These are phyloP conservation scores for Kondoa malvinella DNA, from an alignment of 768 basidiomycete genomes.

Conservation along the genomic window DNA sequence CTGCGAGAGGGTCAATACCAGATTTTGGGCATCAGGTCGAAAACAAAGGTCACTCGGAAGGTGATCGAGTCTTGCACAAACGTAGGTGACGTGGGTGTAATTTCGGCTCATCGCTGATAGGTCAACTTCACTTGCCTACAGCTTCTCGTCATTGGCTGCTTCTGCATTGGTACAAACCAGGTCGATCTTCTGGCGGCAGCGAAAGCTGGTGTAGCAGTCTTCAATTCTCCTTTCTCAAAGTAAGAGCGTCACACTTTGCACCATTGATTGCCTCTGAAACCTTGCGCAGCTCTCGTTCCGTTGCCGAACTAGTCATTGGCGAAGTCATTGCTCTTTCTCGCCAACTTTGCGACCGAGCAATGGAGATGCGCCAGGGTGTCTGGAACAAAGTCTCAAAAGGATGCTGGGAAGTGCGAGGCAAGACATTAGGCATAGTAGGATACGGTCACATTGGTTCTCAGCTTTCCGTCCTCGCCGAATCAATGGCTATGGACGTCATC, in stretches of 20 bases:
- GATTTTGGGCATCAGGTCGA: constrained; percentile 89
- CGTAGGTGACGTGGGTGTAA: constrained; percentile 36
- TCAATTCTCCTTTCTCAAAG: constrained; percentile 77
- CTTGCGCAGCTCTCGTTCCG: constrained; percentile 82
- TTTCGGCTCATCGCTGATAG: background rate
- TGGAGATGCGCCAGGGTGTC: constrained; percentile 68
- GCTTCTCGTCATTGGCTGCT: constrained; percentile 93
- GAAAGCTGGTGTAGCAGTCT: constrained; percentile 81
- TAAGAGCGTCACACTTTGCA: background rate
- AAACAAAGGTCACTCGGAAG: constrained; percentile 83
- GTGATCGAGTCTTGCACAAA: constrained; percentile 75
- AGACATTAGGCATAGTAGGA: constrained; percentile 92
- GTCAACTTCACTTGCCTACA: constrained; percentile 33
- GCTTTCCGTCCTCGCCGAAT: constrained; percentile 87
- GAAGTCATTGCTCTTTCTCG: constrained; percentile 88
- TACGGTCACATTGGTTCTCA: constrained; percentile 98
- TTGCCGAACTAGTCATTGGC: constrained; percentile 89
- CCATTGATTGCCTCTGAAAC: background rate
- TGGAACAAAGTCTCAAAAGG: constrained; percentile 99
- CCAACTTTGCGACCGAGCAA: constrained; percentile 73
- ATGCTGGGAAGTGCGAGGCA: constrained; percentile 96
- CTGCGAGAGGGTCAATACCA: constrained; percentile 64
- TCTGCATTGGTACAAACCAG: constrained; percentile 98
- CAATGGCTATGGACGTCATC: constrained; percentile 85
- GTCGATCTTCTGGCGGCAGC: constrained; percentile 74